Base-by-base conservation (phyloP, 306 rosid genomes). In the Delonix regia region DNA sequence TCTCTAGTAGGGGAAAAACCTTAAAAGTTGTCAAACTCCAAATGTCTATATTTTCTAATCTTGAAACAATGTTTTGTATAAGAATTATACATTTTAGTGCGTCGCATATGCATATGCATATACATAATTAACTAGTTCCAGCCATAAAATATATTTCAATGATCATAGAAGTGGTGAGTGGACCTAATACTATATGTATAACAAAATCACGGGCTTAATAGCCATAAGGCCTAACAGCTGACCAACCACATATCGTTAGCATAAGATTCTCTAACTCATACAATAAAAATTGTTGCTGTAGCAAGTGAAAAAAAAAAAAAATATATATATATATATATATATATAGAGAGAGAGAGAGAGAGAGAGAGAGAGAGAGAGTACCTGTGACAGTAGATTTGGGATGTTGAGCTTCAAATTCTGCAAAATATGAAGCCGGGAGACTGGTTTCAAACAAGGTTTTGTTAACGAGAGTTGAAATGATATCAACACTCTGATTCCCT, bases 371-470 rank as follows among this genome's bases (percentile, higher is more conserved):
- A 69, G 1, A 34, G 22, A 34, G 15, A 22, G 13, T 49, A 87
- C 89, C 86, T 85, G 75, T 45, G 51, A 61, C 19, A 15, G 84
- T 0, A 47, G 86, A 81, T 16, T 60, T 71, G 21, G 77, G 51
- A 36, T 22, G 39, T 70, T 68, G 53, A 30, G 47, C 82, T 48
- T 51, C 83, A 45, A 76, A 72, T 15, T 69, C 33, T 27, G 86
- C 14, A 38, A 78, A 60, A 39, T 77, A 69, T 27, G 81, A 67
- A 42, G 38, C 19, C 15, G 80, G 57, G 55, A 81, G 73, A 63
- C 14, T 82, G 76, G 92, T 79, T 74, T 86, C 88, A 21, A 13
- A 70, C 34, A 88, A 66, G 52, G 86, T 70, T 67, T 81, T 81
- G 76, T 77, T 76, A 24, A 84, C 70, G 51, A 88, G 88, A 36